A percentile compares a stretch with the other conserved stretches of the same genome.
Conservation (phyloP, 352 stramenopile genomes). For the Salisapilia sapeloensis region DNA sequence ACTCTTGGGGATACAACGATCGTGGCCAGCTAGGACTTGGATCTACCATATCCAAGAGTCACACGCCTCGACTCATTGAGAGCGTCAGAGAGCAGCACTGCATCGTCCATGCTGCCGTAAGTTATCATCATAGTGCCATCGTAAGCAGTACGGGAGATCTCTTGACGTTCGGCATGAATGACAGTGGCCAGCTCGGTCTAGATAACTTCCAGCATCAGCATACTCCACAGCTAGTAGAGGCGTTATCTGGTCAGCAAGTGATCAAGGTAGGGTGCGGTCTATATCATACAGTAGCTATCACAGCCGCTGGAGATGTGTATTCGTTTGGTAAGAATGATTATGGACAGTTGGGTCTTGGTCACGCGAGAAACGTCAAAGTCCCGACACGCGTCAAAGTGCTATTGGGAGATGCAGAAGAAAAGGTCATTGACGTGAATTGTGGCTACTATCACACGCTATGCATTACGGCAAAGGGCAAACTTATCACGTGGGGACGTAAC, state of each 20-base stretch:
- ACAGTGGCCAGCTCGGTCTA: constrained; percentile 68
- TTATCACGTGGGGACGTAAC: constrained; percentile 75
- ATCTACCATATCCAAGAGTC: constrained; percentile 74
- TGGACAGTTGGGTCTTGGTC: constrained; percentile 63
- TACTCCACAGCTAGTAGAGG: constrained; percentile 59
- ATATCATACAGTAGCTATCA: constrained; percentile 62
- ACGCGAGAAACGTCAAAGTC: constrained; percentile 61
- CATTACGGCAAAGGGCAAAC: constrained; percentile 65
- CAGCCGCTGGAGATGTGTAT: constrained; percentile 57
- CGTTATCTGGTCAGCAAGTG: constrained; percentile 50
- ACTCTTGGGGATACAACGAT: constrained; percentile 82
- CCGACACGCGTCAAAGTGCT: constrained; percentile 47
- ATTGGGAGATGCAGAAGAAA: constrained; percentile 51
- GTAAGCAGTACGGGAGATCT: constrained; percentile 59
- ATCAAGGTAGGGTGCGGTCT: constrained; percentile 58
- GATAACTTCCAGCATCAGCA: constrained; percentile 76
- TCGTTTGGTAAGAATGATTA: constrained; percentile 81
- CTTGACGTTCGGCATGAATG: constrained; percentile 80
- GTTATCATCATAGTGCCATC: constrained; percentile 77
- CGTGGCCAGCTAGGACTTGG: constrained; percentile 66
- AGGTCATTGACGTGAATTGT: constrained; percentile 56
- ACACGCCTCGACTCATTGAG: constrained; percentile 69
- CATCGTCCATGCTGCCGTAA: constrained; percentile 56
- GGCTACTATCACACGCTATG: constrained; percentile 76
- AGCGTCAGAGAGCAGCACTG: constrained; percentile 71